phyloP scores from a whole-genome alignment of 2,329 filamentous ascomycete species.

The Emergomyces orientalis region DNA sequence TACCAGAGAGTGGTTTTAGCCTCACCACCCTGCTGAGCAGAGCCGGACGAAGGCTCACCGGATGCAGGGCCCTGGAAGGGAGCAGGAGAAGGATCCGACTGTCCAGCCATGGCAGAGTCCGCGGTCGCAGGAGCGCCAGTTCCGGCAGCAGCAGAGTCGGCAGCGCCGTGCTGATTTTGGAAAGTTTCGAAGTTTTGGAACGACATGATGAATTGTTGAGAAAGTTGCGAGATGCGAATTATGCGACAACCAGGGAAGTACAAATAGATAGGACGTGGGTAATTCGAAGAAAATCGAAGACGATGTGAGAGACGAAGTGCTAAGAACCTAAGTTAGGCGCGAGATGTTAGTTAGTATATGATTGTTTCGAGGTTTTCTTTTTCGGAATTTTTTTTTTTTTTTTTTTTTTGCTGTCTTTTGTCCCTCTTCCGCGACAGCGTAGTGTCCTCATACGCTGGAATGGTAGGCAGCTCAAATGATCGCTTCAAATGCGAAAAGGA shows the following conservation, averaged over 20 bases:
- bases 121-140: constrained; percentile 40
- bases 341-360: neutral
- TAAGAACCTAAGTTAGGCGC: constrained; percentile 5
- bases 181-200: constrained; percentile 58
- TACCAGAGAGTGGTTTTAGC: constrained; percentile 50
- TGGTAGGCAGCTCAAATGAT: neutral
- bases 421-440: neutral
- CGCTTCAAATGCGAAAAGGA: constrained; percentile 1
- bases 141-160: constrained; percentile 43
- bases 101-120: constrained; percentile 46
- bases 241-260: constrained; percentile 2
- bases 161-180: constrained; percentile 50
- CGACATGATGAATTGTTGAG: constrained; percentile 46
- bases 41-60: constrained; percentile 35
- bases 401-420: no score
- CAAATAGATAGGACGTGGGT: neutral
- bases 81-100: constrained; percentile 48
- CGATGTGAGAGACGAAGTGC: constrained; percentile 6
- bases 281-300: constrained; percentile 5
- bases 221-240: constrained; percentile 11
- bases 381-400: neutral
- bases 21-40: constrained; percentile 44
- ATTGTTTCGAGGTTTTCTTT: neutral
- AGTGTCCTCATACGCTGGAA: neutral
- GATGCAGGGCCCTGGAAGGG: constrained; percentile 42